Conservation (phyloP, 2,329 filamentous ascomycete genomes). For the Verticillium klebahnii region DNA sequence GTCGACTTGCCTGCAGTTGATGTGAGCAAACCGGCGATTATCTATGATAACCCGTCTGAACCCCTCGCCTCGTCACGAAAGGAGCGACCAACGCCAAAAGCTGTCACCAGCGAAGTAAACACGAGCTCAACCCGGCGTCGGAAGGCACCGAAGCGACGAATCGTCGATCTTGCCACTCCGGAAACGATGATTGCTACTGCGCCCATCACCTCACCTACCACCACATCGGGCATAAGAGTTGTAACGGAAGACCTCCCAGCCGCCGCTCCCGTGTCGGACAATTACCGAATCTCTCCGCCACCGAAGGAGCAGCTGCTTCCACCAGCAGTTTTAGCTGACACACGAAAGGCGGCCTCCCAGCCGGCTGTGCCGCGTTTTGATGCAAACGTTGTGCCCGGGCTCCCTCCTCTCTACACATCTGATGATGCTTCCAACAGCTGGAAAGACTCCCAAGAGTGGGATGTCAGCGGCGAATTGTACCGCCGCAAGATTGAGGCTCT, state of each 20-base stretch:
- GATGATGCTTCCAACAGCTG: slow-evolving; percentile 28
- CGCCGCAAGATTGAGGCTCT: slow-evolving; percentile 83
- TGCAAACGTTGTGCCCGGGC: slow-evolving; percentile 27
- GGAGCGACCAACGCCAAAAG: slow-evolving; percentile 48
- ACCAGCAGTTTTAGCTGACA: slow-evolving; percentile 24
- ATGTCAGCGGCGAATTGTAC: slow-evolving; percentile 71
- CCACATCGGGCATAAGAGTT: slow-evolving; percentile 5
- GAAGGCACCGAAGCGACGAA: slow-evolving; percentile 56
- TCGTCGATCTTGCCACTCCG: slow-evolving; percentile 58
- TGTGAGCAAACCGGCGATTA: slow-evolving; percentile 62
- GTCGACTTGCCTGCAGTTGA: slow-evolving; percentile 60
- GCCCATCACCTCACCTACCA: not conserved
- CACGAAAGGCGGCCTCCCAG: slow-evolving; percentile 22
- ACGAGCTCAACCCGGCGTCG: slow-evolving; percentile 56
- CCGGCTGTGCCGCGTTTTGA: slow-evolving; percentile 33
- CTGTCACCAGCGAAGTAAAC: slow-evolving; percentile 53
- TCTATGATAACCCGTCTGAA: slow-evolving; percentile 47
- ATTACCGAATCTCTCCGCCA: slow-evolving; percentile 41
- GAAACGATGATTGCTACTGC: slow-evolving; percentile 24
- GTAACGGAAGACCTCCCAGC: slow-evolving; percentile 5
- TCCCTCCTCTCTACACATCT: slow-evolving; percentile 25
- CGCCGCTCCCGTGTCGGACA: slow-evolving; percentile 17
- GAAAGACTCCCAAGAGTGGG: slow-evolving; percentile 53
- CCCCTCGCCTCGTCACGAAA: slow-evolving; percentile 49
- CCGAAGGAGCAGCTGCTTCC: slow-evolving; percentile 30